These are phyloP conservation scores for Dacryopinax spathularia DNA, from an alignment of 768 basidiomycete species.

Conservation along the genomic window DNA sequence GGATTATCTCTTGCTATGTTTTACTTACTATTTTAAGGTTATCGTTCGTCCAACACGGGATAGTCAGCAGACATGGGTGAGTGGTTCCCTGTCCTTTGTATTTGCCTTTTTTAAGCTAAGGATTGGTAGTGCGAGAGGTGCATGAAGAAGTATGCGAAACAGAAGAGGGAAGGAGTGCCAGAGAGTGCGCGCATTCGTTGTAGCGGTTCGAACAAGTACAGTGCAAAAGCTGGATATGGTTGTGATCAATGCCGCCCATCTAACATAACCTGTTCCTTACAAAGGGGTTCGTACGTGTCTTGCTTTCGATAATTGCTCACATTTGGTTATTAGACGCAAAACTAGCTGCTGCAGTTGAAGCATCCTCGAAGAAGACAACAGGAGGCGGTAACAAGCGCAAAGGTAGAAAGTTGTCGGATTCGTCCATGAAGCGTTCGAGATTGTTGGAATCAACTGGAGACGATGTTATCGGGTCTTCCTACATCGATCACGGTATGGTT, in stretches of 20 bases:
- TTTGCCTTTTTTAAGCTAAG: too few relatives aligned
- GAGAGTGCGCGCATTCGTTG: not conserved
- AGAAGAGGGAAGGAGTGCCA: not conserved
- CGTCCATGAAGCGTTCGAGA: too few relatives aligned
- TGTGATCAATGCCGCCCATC: not conserved
- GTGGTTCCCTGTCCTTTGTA: too few relatives aligned
- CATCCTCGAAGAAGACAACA: not conserved
- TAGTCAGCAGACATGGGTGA: too few relatives aligned
- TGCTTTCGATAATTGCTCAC: not conserved
- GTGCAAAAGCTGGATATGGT: not conserved
- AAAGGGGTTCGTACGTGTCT: not conserved
- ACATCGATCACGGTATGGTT: too few relatives aligned
- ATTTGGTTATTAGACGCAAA: not conserved
- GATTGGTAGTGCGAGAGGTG: not conserved
- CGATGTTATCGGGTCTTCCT: too few relatives aligned
- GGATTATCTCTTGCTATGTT: too few relatives aligned
- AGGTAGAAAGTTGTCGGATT: too few relatives aligned
- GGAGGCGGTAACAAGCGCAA: too few relatives aligned
- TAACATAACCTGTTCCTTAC: not conserved
- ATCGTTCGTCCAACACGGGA: too few relatives aligned
- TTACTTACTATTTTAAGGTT: too few relatives aligned
- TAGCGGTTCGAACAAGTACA: not conserved
- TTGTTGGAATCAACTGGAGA: too few relatives aligned
- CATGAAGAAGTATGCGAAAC: not conserved
- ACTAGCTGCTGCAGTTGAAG: not conserved